Evolutionary conservation across 495 filamentous ascomycete species (phyloP).

Genomic region (Penicillium pancosmium): DNA sequence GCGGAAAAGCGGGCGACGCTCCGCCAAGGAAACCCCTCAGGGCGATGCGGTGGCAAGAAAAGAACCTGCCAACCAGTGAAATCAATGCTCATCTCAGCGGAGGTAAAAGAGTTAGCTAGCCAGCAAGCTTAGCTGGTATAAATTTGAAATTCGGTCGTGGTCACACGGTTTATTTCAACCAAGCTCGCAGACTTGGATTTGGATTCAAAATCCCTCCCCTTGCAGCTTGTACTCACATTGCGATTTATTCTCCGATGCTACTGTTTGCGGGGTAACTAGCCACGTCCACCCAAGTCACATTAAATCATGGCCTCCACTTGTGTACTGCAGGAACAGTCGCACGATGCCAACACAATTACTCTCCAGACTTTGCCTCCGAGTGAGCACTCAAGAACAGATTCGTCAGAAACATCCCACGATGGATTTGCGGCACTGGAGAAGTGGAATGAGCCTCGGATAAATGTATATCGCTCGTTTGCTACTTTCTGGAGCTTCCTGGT

Average conservation of each 20-base stretch:
- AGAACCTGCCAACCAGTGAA: not conserved
- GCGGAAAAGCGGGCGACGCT: slow-evolving; percentile 7
- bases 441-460: slow-evolving; percentile 74
- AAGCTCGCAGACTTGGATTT: too few relatives aligned
- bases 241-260: not conserved
- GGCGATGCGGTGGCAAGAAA: not conserved
- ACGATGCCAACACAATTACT: slow-evolving; percentile 16
- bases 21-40: slow-evolving; percentile 8
- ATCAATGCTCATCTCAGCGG: not conserved
- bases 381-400: not conserved
- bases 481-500: slow-evolving; percentile 76
- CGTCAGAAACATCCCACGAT: slow-evolving; percentile 3
- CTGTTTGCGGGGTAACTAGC: not conserved
- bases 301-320: slow-evolving; percentile 20
- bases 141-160: not conserved
- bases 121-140: not conserved
- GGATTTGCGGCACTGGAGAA: slow-evolving; percentile 24
- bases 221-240: not conserved
- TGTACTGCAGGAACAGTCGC: slow-evolving; percentile 15
- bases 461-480: slow-evolving; percentile 64
- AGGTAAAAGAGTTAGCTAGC: not conserved
- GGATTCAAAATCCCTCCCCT: not conserved
- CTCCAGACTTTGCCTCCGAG: slow-evolving; percentile 23
- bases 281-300: not conserved
- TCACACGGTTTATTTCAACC: too few relatives aligned